Base-by-base conservation (phyloP, 2,329 filamentous ascomycete genomes). In the Mycogone perniciosa region DNA sequence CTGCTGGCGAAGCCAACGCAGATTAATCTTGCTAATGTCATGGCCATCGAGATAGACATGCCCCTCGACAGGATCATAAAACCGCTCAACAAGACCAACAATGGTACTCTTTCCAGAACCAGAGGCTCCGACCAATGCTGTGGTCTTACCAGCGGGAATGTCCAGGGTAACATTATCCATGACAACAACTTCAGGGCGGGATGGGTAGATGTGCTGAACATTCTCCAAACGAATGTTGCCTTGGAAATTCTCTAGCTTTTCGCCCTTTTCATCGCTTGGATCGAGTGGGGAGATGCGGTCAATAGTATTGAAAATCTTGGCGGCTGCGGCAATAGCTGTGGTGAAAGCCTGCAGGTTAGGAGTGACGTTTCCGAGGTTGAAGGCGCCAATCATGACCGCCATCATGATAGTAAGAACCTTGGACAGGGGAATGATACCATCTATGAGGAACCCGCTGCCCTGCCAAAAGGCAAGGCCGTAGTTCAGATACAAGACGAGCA, bases 61-160 rank as follows among this genome's bases (percentile, higher is more conserved):
- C 27, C 93, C 93, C 31, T 80, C 80, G 33, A 96, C 88, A 0
- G 93, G 92, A 50, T 91, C 83, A 66, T 99, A 99, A 67, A 97
- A 97, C 27, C 93, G 82, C 70, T 97, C 92, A 1, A 97, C 84
- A 13, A 99, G 76, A 9, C 92, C 92, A 31, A 99, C 86, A 55
- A 97, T 91, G 0, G 93, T 97, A 61, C 86, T 92, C 71, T 99
- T 99, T 43, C 93, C 93, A 41, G 88, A 95, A 8, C 93, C 93
- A 10, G 92, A 97, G 0, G 92, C 89, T 51, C 93, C 93, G 6
- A 99, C 93, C 6, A 99, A 74, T 1, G 93, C 93, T 4, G 92
- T 96, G 11, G 88, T 90, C 71, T 96, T 96, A n/a, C 92, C 91
- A 5, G 91, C 88, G 2, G 90, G 89, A 39, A 97, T 85, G 1